These are phyloP conservation scores for Diutina rugosa DNA, from an alignment of 1,139 yeast species.

Conservation along the genomic window DNA sequence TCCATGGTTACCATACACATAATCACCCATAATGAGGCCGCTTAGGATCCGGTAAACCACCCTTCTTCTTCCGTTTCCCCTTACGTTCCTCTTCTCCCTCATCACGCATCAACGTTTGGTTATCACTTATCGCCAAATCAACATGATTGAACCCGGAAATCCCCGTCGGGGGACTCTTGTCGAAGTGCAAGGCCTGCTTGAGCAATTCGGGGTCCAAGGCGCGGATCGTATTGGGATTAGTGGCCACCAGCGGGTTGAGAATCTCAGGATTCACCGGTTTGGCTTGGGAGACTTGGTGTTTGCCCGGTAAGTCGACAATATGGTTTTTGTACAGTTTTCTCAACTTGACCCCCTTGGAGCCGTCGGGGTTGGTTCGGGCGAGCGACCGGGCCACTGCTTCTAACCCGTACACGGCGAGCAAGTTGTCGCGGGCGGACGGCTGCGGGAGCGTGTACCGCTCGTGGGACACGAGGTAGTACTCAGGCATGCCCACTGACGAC, in stretches of 20 bases:
- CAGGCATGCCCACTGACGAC: neutral
- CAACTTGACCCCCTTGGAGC: conserved; percentile 80
- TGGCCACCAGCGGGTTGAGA: conserved; percentile 32
- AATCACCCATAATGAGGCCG: neutral
- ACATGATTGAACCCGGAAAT: conserved; percentile 69
- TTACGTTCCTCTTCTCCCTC: conserved; percentile 14
- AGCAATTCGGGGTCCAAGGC: conserved; percentile 19
- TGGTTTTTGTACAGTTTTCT: conserved; percentile 92
- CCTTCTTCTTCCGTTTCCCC: neutral
- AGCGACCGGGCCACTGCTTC: conserved; percentile 61
- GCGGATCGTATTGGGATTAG: conserved; percentile 29
- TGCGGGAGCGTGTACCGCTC: conserved; percentile 25
- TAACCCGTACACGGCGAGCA: conserved; percentile 57
- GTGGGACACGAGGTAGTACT: conserved; percentile 1
- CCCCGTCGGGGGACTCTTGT: conserved; percentile 57
- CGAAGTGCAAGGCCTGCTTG: conserved; percentile 43
- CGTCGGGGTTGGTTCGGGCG: conserved; percentile 81
- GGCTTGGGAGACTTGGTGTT: conserved; percentile 36
- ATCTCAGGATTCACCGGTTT: conserved; percentile 38
- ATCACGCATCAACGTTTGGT: conserved; percentile 28
- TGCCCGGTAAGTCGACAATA: conserved; percentile 76
- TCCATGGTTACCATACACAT: neutral
- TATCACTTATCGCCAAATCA: conserved; percentile 53
- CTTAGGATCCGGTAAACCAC: neutral
- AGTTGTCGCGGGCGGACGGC: conserved; percentile 66